Evolutionary conservation across 2,329 filamentous ascomycete species (phyloP).

Genomic region (Ophiobolus disseminans): DNA sequence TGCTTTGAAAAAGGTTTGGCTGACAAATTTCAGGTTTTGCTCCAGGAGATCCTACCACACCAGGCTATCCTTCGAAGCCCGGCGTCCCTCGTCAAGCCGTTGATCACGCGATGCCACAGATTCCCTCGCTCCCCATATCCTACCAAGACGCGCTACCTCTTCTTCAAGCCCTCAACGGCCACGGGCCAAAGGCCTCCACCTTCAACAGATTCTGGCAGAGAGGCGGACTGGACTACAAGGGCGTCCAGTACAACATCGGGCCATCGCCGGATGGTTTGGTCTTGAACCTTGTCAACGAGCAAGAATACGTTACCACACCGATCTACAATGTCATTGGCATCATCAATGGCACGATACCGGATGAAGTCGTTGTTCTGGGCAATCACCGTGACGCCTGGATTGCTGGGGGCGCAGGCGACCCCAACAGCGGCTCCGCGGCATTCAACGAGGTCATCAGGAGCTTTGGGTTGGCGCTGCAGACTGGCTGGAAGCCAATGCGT

Average conservation of each 20-base stretch:
- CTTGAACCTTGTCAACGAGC: constrained; percentile 58
- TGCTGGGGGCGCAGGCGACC: constrained; percentile 81
- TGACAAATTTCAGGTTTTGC: constrained; percentile 56
- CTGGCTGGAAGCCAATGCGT: constrained; percentile 82
- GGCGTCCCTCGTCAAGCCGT: constrained; percentile 79
- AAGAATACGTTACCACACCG: constrained; percentile 59
- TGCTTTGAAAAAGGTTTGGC: background rate
- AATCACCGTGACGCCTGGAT: constrained; percentile 94
- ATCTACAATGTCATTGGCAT: constrained; percentile 82
- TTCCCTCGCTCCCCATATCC: constrained; percentile 90
- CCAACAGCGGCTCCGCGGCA: constrained; percentile 81
- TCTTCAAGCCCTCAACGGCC: constrained; percentile 86
- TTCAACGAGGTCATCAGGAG: constrained; percentile 79
- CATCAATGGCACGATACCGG: constrained; percentile 83
- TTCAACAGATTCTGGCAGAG: constrained; percentile 77
- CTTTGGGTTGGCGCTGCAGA: constrained; percentile 73
- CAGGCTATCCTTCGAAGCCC: constrained; percentile 91
- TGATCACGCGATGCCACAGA: constrained; percentile 75
- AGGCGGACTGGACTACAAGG: constrained; percentile 77
- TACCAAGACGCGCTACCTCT: constrained; percentile 86
- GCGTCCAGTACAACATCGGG: constrained; percentile 84
- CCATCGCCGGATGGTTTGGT: constrained; percentile 75
- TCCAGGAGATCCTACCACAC: constrained; percentile 83
- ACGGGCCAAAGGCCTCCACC: constrained; percentile 78
- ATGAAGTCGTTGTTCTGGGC: constrained; percentile 89